Base-by-base conservation (phyloP, 1,284 basidiomycete species). In the Bjerkandera adusta region DNA sequence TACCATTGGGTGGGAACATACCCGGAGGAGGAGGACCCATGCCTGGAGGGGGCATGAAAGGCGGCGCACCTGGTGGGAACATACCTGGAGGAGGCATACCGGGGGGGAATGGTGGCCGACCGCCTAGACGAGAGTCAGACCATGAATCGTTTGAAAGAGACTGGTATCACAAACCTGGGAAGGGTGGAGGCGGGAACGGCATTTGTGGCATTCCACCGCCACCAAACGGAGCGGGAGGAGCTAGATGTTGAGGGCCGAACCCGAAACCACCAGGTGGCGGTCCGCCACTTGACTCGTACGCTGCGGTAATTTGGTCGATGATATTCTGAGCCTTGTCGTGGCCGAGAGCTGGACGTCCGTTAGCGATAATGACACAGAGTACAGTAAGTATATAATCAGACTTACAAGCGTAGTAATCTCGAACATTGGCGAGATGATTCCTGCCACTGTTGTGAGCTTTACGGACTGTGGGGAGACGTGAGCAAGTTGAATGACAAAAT, bases 361-460 rank as follows among this genome's bases (percentile, higher is more conserved):
- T 16, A 36, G 49, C 0, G 38, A 58, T 16, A 63, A 45, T 51
- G 40, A 43, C 45, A 39, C 29, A 22, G 20, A 11, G 12, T 45
- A 20, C 36, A 20, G 10, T 0, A 38, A 6, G 16, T 7, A 20
- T 25, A 36, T 3, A 13, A 32, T 33, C 11, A n/a, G 10, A 64
- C 87, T 52, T 56, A 93, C 90, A 92, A 24, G 92, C 90, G 70
- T 98, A 99, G 68, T 98, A 99, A 61, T 99, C 96, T 55, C 93
- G 77, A 51, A 99, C 96, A 64, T 99, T 99, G 42, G 92, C 78
- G 34, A 98, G 77, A 65, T 99, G 96, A 69, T 99, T 99, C 50
- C 95, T 79, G 51, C 96, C 96, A 54, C 86, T 92, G 70, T 98
- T 98, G 69, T 99, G 96, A 38, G 96, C 96, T 70, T 97, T 97